These are phyloP conservation scores for Epichloe sibirici DNA, from an alignment of 2,329 filamentous ascomycete genomes.

Conservation along the genomic window DNA sequence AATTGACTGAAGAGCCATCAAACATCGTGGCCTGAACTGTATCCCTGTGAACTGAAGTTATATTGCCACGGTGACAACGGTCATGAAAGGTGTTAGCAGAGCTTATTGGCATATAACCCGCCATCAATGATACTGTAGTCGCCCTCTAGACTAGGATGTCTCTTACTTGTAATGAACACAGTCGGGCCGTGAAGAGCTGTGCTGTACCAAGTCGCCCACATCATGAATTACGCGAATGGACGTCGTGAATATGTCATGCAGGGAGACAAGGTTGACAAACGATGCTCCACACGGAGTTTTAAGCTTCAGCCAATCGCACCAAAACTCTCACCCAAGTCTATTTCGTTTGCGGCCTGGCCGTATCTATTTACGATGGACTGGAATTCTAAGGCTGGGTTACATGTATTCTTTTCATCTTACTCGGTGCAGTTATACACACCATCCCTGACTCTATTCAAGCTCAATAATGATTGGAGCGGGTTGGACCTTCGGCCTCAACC, in stretches of 20 bases:
- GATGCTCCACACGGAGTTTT: neutral
- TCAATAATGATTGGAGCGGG: neutral
- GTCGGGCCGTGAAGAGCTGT: neutral
- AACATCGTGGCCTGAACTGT: too few species aligned
- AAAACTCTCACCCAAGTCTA: too few species aligned
- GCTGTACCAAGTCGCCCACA: neutral
- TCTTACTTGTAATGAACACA: neutral
- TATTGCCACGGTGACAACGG: too few species aligned
- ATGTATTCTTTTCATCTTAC: too few species aligned
- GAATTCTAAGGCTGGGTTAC: too few species aligned
- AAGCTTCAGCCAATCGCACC: neutral
- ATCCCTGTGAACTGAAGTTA: too few species aligned
- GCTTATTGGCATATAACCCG: neutral
- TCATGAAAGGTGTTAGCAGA: too few species aligned
- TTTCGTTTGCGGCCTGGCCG: too few species aligned
- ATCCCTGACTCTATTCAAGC: neutral
- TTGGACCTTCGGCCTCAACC: neutral
- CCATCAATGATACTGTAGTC: neutral
- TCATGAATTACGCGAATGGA: neutral
- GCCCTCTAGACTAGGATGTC: too few species aligned
- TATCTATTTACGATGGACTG: neutral
- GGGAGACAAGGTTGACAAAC: neutral
- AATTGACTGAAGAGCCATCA: too few species aligned
- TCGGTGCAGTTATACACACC: neutral
- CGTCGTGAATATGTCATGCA: too few species aligned